Evolutionary conservation across 2,329 filamentous ascomycete species (phyloP), one percentile per base, ranked within the genome.

Genomic region (Metarhizium anisopliae): DNA sequence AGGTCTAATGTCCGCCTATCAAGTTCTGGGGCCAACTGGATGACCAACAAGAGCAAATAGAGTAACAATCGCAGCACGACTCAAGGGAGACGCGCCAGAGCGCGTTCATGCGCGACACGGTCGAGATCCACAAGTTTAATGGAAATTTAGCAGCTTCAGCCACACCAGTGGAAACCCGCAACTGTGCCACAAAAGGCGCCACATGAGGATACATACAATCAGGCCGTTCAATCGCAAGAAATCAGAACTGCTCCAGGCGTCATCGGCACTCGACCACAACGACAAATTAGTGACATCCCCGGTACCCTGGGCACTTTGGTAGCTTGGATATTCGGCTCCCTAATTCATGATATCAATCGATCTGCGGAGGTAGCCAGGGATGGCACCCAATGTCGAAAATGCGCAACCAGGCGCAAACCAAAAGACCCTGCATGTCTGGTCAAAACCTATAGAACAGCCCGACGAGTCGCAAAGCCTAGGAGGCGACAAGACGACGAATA

Each of bases 391-490:
- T 54, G 60, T 60, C 50, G 61, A 67, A 52, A 58, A 65, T 58
- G 63, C 61, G 52, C 62, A 57, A 54, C 55, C 61, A 8, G 57
- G 60, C 51, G 55, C 61, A 8, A 61, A 61, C 52, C 61, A 67
- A n/a, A 71, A 69, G 61, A 67, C 64, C 32, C 52, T 72, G 38
- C 68, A 71, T 56, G 66, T 70, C 56, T 72, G 70, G 69, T 68
- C 68, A 40, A 68, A 70, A 56, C 68, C 70, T 7, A 60, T 69
- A 56, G 66, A 68, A 50, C 59, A 59, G 58, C 43, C 58, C 54
- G 63, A 60, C 47, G 58, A 52, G 52, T 53, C 55, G 47, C 62
- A 54, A 58, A 55, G 43, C 51, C 53, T 58, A 36, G 58, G 52
- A 47, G 55, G 47, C 52, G 56, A 53, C 4, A 57, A 35, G 30